These are phyloP conservation scores for Avicennia marina DNA, from an alignment of 257 asterid genomes.

Conservation along the genomic window DNA sequence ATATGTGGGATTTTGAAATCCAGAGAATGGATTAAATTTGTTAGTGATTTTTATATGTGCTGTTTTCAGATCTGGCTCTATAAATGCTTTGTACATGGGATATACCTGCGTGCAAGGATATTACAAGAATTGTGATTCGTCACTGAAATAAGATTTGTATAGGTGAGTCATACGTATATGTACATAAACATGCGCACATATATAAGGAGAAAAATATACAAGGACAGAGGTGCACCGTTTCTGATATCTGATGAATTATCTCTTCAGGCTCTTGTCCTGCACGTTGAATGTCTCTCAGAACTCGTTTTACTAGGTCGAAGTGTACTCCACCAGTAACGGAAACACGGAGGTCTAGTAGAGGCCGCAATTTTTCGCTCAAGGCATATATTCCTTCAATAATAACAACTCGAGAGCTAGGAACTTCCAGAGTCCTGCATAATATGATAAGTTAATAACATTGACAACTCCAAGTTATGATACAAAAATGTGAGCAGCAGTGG, in stretches of 20 bases:
- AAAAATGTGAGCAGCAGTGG: neutral
- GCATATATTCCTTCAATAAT: constrained; percentile 97
- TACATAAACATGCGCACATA: neutral
- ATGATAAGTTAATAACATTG: constrained; percentile 7
- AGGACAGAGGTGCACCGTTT: constrained; percentile 51
- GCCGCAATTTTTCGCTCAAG: constrained; percentile 83
- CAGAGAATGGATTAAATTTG: constrained; percentile 97
- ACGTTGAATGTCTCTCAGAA: constrained; percentile 93
- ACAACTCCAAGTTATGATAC: neutral
- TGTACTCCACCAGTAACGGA: constrained; percentile 99
- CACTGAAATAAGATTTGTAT: constrained; percentile 1
- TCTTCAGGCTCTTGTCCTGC: constrained; percentile 99
- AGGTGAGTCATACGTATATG: constrained; percentile 9
- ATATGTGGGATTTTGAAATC: constrained; percentile 92
- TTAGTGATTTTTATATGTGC: constrained; percentile 92
- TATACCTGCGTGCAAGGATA: constrained; percentile 60
- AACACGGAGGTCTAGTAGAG: constrained; percentile 87
- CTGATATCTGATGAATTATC: constrained; percentile 96
- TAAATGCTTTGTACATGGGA: constrained; percentile 99
- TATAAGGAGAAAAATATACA: neutral
- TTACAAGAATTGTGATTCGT: constrained; percentile 16
- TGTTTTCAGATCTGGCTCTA: constrained; percentile 91
- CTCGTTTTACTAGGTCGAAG: constrained; percentile 96
- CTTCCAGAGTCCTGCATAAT: constrained; percentile 75
- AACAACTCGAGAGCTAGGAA: constrained; percentile 86